A percentile compares a stretch with the other conserved stretches of the same genome.
Conservation (phyloP, 2,329 filamentous ascomycete species). For the Alternaria longipes region DNA sequence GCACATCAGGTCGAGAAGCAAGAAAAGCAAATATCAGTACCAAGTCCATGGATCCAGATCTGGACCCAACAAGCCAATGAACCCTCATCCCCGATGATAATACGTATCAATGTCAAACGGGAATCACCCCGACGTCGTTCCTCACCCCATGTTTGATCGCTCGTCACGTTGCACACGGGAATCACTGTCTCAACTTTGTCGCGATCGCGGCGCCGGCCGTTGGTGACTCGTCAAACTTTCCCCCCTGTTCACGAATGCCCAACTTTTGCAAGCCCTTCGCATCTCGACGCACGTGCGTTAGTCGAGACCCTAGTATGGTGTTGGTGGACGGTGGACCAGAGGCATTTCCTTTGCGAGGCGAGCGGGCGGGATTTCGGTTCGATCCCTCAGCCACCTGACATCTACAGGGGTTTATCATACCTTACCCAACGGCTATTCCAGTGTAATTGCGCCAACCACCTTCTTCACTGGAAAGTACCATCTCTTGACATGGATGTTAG, state of each 20-base stretch:
- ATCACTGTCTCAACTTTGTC: background rate
- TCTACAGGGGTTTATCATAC: slow-evolving; percentile 7
- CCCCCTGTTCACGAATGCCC: slow-evolving; percentile 1
- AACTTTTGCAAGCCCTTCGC: slow-evolving; percentile 6
- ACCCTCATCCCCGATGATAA: background rate
- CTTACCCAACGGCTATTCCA: slow-evolving; percentile 16
- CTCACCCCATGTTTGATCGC: slow-evolving; percentile 13
- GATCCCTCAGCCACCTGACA: slow-evolving; percentile 10
- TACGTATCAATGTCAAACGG: slow-evolving; percentile 7
- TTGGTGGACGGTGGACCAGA: background rate
- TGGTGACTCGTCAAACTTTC: slow-evolving; percentile 5
- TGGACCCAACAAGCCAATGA: slow-evolving; percentile 11
- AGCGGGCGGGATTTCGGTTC: slow-evolving; percentile 17
- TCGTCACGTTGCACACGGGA: background rate
- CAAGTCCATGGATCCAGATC: slow-evolving; percentile 8
- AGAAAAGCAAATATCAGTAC: slow-evolving; percentile 14
- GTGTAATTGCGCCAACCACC: slow-evolving; percentile 4
- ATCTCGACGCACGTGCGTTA: slow-evolving; percentile 7
- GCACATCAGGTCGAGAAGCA: slow-evolving; percentile 3
- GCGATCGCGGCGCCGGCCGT: background rate
- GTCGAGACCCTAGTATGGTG: slow-evolving; percentile 7
- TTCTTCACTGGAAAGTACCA: background rate
- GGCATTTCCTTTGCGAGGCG: slow-evolving; percentile 7
- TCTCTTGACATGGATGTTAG: slow-evolving; percentile 1
- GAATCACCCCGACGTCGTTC: slow-evolving; percentile 5